Conservation (phyloP, 169 alveolate species). For the Plasmodium berghei region DNA sequence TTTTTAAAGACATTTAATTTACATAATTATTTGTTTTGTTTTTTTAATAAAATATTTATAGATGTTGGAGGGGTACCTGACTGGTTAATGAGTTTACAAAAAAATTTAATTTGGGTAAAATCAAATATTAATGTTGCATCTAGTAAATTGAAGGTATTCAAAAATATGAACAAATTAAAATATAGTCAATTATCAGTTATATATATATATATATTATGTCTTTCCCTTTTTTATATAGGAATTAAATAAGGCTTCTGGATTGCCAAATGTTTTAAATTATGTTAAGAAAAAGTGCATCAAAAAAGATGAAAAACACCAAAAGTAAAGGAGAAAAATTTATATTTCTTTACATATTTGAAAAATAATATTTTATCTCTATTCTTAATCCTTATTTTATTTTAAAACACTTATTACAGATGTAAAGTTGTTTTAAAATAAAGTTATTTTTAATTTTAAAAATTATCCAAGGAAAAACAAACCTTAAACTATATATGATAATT, state of each 20-base stretch:
- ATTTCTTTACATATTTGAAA: neutral
- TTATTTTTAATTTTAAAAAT: slow-evolving; percentile 25
- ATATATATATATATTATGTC: neutral
- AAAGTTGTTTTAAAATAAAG: slow-evolving; percentile 39
- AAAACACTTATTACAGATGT: slow-evolving; percentile 58
- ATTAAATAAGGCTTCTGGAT: slow-evolving; percentile 60
- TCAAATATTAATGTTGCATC: slow-evolving; percentile 77
- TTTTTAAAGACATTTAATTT: neutral
- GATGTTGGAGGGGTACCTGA: slow-evolving; percentile 85
- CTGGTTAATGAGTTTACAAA: slow-evolving; percentile 88
- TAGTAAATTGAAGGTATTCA: slow-evolving; percentile 37
- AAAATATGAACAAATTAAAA: neutral
- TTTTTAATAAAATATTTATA: neutral
- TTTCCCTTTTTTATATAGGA: slow-evolving; percentile 21
- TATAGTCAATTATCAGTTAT: neutral
- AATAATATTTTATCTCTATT: neutral
- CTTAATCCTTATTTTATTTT: slow-evolving; percentile 9
- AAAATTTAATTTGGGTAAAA: slow-evolving; percentile 84
- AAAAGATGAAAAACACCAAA: slow-evolving; percentile 19
- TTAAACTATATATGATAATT: slow-evolving; percentile 6
- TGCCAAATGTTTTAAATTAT: slow-evolving; percentile 49
- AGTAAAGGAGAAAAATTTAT: slow-evolving; percentile 18
- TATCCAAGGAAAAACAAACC: slow-evolving; percentile 19
- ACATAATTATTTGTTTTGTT: neutral
- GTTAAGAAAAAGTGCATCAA: slow-evolving; percentile 55